Evolutionary conservation across 768 basidiomycete species (phyloP), one percentile per base, ranked within the genome.

Genomic region (Mycena metata): DNA sequence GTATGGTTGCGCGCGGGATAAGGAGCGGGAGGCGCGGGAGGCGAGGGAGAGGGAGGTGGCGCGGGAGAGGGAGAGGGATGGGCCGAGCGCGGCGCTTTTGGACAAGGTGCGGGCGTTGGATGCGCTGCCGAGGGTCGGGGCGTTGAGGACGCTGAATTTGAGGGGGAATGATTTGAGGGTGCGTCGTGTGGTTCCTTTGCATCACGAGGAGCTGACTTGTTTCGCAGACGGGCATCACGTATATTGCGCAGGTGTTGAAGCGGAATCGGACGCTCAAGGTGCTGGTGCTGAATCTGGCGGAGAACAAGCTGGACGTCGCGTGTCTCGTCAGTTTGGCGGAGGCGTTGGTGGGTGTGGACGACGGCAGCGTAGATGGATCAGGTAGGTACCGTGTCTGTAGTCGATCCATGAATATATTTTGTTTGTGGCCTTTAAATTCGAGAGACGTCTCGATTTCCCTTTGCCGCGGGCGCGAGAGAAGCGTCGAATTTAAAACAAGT

Each of bases 191-290:
- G n/a, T n/a, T 71, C 17, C 9, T 84, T 16, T 39, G 52, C 30
- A 55, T 49, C 19, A n/a, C n/a, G 39, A 2, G 11, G 30, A 30
- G 60, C 52, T 49, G 55, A 60, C 24, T 41, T 46, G 64, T 16
- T 35, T 49, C 64, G n/a, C 52, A 86, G 85, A 87, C 79, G 47
- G 96, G 97, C 0, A 91, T 98, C 41, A 89, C 88, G 0, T 98
- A 98, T 75, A 88, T 99, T 54, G 92, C 96, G 0, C 96, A 99
- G 79, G 97, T 99, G 0, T 83, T 99, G 69, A 99, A 99, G 76
- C 91, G 97, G 42, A 99, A 99, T 79, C 85, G 96, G 49, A 98
- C 97, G 4, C 83, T 99, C 49, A 98, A 97, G 79, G 91, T 98
- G 7, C n/a, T n/a, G n/a, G n/a, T n/a, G n/a, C 85, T 98, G 26